Evolutionary conservation across 306 rosid species (phyloP), one percentile per base, ranked within the genome.

Genomic region (Biancaea sappan): DNA sequence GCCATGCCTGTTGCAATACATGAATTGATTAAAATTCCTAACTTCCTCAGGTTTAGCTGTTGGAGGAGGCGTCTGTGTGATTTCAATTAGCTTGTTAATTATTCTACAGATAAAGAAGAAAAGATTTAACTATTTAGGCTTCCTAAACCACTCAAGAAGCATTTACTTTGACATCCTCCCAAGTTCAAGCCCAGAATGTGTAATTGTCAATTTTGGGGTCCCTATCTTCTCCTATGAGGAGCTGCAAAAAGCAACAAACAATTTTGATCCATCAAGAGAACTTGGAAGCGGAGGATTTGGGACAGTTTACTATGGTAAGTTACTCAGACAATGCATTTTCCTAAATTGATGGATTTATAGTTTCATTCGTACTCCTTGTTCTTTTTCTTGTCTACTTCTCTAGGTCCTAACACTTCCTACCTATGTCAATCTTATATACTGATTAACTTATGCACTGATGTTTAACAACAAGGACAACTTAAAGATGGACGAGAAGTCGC

Each of bases 401-500:
- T 15, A 40, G 46, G 11, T 40, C 46, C 2, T 40, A n/a, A 11
- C 46, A 12, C 46, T 40, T n/a, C n/a, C n/a, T n/a, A n/a, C 9
- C 21, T 15, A 6, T 48, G 2, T n/a, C 18, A 6, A 48, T 48
- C 24, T 48, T 4, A 48, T 6, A 74, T 48, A 38, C 44, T 70
- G 32, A 81, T 52, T 44, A n/a, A 52, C 54, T 52, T n/a, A 24
- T 8, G n/a, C 51, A 25, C n/a, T n/a, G n/a, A 72, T 75, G 51
- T 29, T 78, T 18, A 50, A 21, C 46, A 34, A 71, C 38, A 70
- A 91, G 95, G 97, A 6, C 83, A 79, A 53, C 92, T 91, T 52
- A 56, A 58, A 58, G 97, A 91, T 74, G 95, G 91, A 50, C 74
- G 91, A 25, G 97, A 91, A 85, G 97, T 89, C 56, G 93, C 96